Base-by-base conservation (phyloP, 495 filamentous ascomycete genomes). In the Penicillium waksmanii region DNA sequence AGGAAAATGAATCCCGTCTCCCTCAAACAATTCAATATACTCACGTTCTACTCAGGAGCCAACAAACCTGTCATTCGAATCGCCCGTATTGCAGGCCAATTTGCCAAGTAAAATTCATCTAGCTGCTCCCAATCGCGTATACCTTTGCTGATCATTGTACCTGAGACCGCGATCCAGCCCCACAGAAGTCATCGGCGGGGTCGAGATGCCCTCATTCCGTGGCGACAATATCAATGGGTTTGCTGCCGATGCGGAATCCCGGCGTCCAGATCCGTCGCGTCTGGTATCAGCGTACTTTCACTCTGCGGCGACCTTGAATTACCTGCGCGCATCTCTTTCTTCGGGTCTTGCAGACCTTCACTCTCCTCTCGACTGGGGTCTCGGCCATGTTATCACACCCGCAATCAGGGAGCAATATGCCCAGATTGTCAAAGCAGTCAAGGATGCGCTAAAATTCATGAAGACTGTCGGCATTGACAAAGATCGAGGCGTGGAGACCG, bases 151-250 rank as follows among this genome's bases (percentile, higher is more conserved):
- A 72, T n/a, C 12, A 13, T 23, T 15, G 31, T 34, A 38, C 34
- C 27, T 31, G n/a, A 84, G 81, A 72, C 95, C 95, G 1, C 81
- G 95, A 35, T 96, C 92, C 13, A 95, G 87, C 53, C 90, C 94
- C 3, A 95, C 87, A 52, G 95, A 98, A 77, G 80, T 81, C 3
- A 74, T 96, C 56, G 75, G 96, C 63, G 93, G 93, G 51, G 83
- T 83, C 47, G 84, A 91, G 66, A 89, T 96, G 55, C 91, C 89
- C 12, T 93, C 90, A 3, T 98, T 98, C 79, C 81, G 96, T 40
- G 95, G 95, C 9, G 95, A 98, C 69, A 97, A 96, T 61, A 82
- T 98, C 55, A 98, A 98, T 68, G 95, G 95, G 25, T 97, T 87
- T 75, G 82, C 83, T 38, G 72, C 78, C 17, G 68, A 67, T 8